These are phyloP conservation scores for Schizothecium vesticola DNA, from an alignment of 495 filamentous ascomycete species.

Conservation along the genomic window DNA sequence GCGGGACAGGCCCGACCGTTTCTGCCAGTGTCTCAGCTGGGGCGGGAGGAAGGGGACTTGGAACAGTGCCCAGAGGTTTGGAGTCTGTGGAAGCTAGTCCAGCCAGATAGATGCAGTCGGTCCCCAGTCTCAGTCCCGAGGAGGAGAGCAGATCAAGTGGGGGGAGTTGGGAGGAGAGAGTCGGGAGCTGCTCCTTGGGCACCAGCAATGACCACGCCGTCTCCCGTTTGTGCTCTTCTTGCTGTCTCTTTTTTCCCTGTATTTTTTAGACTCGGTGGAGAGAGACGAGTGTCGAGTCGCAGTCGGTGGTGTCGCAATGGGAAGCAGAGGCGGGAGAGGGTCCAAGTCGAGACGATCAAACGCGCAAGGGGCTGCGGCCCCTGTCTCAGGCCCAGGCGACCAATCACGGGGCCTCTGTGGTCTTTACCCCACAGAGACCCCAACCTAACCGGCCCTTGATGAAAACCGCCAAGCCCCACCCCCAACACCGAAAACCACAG, in stretches of 20 bases:
- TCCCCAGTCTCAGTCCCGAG: too few species aligned
- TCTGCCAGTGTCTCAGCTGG: slow-evolving; percentile 10
- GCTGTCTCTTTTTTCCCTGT: not conserved
- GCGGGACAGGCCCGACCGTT: not conserved
- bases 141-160: not conserved
- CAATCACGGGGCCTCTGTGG: slow-evolving; percentile 7
- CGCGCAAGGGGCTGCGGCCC: slow-evolving; percentile 9
- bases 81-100: not conserved
- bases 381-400: slow-evolving; percentile 11
- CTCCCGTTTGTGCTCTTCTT: not conserved
- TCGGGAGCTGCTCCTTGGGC: not conserved
- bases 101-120: not conserved
- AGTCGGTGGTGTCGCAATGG: slow-evolving; percentile 9
- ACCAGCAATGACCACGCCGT: not conserved
- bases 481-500: not conserved
- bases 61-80: slow-evolving; percentile 6
- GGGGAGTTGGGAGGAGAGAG: too few species aligned
- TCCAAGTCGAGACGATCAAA: slow-evolving; percentile 24
- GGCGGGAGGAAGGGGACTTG: not conserved
- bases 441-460: slow-evolving; percentile 23
- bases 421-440: slow-evolving; percentile 12
- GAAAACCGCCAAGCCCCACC: not conserved
- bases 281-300: slow-evolving; percentile 1
- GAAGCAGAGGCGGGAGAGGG: slow-evolving; percentile 4
- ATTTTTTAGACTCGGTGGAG: not conserved